These are phyloP conservation scores for Sarocladium strictum DNA, from an alignment of 2,329 filamentous ascomycete genomes.

Conservation along the genomic window DNA sequence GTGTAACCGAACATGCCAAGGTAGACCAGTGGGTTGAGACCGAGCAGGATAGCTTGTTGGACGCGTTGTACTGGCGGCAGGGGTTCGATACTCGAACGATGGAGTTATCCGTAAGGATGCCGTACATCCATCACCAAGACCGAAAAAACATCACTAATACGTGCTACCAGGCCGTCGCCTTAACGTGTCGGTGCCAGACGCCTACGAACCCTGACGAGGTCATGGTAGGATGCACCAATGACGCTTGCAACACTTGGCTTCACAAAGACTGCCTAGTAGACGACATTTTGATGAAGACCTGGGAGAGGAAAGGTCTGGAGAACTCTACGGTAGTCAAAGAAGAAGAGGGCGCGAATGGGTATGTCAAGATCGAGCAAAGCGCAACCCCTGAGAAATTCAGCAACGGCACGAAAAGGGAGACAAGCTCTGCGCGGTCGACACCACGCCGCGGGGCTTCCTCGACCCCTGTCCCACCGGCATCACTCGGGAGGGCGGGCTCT, in stretches of 20 bases:
- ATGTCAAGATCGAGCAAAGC: not conserved
- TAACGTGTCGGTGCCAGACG: constrained; percentile 51
- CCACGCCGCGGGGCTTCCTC: not conserved
- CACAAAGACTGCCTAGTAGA: constrained; percentile 58
- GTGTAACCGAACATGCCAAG: constrained; percentile 54
- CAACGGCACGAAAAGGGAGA: constrained; percentile 8
- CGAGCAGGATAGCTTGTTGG: constrained; percentile 57
- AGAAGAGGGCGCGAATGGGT: constrained; percentile 4
- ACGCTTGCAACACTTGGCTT: constrained; percentile 53
- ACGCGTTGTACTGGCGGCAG: constrained; percentile 59
- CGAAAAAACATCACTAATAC: constrained; percentile 20
- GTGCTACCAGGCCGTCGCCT: constrained; percentile 40
- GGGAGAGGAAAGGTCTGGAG: constrained; percentile 10
- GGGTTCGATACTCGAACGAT: constrained; percentile 51
- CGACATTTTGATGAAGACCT: constrained; percentile 37
- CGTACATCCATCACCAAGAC: no score
- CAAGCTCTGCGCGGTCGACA: not conserved
- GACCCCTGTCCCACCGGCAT: not conserved
- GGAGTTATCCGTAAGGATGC: constrained; percentile 50
- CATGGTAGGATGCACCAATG: constrained; percentile 51
- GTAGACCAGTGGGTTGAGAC: constrained; percentile 66
- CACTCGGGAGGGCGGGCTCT: not conserved
- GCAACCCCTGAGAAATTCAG: not conserved
- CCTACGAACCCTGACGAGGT: constrained; percentile 58
- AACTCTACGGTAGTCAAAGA: constrained; percentile 10